These are phyloP conservation scores for Arctium lappa DNA, from an alignment of 129 eudicot species.

Conservation along the genomic window DNA sequence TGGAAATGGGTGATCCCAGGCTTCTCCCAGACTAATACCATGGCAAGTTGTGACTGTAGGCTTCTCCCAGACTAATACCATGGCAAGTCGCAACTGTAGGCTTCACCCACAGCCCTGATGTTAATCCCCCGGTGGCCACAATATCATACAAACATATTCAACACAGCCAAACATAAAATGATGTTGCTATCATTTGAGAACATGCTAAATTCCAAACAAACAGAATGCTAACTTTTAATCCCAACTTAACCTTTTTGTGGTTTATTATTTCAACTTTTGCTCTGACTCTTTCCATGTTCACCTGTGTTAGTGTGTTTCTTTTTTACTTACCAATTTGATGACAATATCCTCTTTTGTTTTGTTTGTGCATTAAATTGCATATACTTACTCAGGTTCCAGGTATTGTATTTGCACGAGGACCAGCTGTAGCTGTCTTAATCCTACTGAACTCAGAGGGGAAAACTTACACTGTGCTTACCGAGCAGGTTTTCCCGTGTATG, in stretches of 20 bases:
- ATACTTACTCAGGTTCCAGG: constrained; percentile 76
- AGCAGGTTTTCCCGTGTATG: constrained; percentile 56
- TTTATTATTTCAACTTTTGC: background rate
- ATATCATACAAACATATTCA: no score
- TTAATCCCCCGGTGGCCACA: no score
- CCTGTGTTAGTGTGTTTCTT: background rate
- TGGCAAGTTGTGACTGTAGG: no score
- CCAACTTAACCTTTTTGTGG: background rate
- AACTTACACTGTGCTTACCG: constrained; percentile 92
- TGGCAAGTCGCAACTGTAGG: no score
- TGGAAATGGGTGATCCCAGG: no score
- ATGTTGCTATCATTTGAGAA: no score
- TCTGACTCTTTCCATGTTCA: background rate
- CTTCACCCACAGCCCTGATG: no score
- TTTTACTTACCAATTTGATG: background rate
- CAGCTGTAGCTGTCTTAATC: constrained; percentile 95
- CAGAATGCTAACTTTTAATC: background rate
- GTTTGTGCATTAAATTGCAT: constrained; percentile 13
- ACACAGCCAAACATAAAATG: no score
- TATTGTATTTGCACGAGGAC: constrained; percentile 97
- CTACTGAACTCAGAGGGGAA: constrained; percentile 83
- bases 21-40: no score
- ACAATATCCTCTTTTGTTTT: constrained; percentile 4
- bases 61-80: no score
- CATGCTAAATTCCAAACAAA: background rate